Base-by-base conservation (phyloP, 2,329 filamentous ascomycete genomes). In the Blumeria hordei region DNA sequence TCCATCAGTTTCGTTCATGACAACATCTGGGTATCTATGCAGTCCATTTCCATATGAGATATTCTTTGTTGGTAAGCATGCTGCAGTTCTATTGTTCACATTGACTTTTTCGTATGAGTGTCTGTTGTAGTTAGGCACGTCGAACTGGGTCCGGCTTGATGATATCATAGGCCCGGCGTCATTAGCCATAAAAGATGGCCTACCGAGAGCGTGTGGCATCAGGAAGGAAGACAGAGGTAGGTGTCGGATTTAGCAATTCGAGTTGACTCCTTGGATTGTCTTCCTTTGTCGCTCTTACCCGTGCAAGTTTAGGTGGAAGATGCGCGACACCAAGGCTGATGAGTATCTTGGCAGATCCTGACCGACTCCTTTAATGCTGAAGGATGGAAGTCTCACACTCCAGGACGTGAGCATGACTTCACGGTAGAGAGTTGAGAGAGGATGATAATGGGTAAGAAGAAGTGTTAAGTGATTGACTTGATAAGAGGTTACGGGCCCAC, bases 101-200 rank as follows among this genome's bases (percentile, higher is more conserved):
- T 63, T 59, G 62, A 60, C 55, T 57, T 66, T 66, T 49, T 66
- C 64, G 57, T 62, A 60, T 33, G 63, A 62, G 37, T 60, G 60
- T 55, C 64, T 60, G 64, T 65, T 55, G 65, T 64, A 58, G 66
- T 63, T 63, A 65, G 67, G 64, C 63, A 68, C 63, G 62, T 66
- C 64, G 55, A 63, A 61, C 18, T 58, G 60, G 21, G 60, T 58
- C 16, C 62, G 60, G 57, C 55, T 63, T 54, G 62, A 57, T 54
- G 63, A 62, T 53, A 60, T 58, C 58, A 61, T 60, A 37, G 57
- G 60, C 55, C 61, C 64, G 55, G 62, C 60, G 60, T 70, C 66
- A 63, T 72, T 70, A 63, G 69, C 66, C 64, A 71, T 64, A 65
- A 72, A 68, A 60, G 70, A 70, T 66, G 73, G 72, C 74, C 76